These are phyloP conservation scores for Nephelium lappaceum DNA, from an alignment of 345 rosid species.

Conservation along the genomic window DNA sequence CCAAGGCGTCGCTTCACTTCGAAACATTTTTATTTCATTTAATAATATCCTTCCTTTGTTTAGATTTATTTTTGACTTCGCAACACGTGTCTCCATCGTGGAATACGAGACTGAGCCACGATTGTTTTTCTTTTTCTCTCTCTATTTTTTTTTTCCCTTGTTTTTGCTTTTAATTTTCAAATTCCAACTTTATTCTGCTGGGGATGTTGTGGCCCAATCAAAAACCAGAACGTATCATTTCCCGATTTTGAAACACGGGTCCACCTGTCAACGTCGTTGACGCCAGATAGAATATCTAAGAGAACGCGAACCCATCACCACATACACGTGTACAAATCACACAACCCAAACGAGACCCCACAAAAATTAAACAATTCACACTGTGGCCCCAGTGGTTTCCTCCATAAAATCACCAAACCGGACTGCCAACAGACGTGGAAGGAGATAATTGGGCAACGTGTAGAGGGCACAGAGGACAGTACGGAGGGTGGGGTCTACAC, in stretches of 20 bases:
- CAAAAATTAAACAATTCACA: not conserved
- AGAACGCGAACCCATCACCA: not conserved
- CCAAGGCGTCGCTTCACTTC: not conserved
- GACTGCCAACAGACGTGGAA: slow-evolving; percentile 24
- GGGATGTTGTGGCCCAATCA: slow-evolving; percentile 29
- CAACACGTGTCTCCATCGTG: slow-evolving; percentile 30
- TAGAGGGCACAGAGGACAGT: slow-evolving; percentile 9
- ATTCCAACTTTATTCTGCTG: slow-evolving; percentile 18
- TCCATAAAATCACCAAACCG: slow-evolving; percentile 5
- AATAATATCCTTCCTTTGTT: not conserved
- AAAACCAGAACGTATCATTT: slow-evolving; percentile 16
- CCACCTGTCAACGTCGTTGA: slow-evolving; percentile 23
- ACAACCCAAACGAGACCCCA: not conserved
- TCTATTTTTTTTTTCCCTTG: too few species aligned
- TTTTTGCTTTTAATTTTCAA: not conserved
- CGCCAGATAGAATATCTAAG: slow-evolving; percentile 10
- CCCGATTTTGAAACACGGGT: slow-evolving; percentile 17
- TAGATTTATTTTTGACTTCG: not conserved
- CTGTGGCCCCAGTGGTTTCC: not conserved
- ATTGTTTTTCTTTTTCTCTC: not conserved
- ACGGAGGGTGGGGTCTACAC: slow-evolving; percentile 7
- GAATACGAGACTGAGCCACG: slow-evolving; percentile 15
- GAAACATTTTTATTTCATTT: not conserved
- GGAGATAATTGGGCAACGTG: slow-evolving; percentile 22
- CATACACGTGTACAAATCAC: slow-evolving; percentile 25